Evolutionary conservation across 768 basidiomycete species (phyloP).

Genomic region (Panus rudis): DNA sequence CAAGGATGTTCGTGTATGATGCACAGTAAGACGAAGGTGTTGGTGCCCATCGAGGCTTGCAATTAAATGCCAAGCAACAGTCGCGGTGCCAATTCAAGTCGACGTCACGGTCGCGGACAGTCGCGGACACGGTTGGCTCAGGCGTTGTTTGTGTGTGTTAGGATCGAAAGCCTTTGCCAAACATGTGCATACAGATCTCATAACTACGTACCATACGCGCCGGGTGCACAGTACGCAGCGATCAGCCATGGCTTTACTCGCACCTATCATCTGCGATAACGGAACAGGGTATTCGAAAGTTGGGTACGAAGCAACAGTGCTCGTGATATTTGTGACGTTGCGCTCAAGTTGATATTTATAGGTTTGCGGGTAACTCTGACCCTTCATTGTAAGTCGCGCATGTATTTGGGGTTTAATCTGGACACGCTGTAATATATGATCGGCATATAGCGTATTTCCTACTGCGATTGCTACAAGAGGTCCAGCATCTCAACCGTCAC

Average conservation of each 20-base stretch:
- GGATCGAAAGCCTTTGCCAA: conserved; percentile 11
- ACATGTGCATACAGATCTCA: conserved; percentile 2
- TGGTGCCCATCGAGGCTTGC: too few relatives aligned
- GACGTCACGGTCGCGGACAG: conserved; percentile 2
- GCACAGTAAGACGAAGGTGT: too few relatives aligned
- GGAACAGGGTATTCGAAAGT: conserved; percentile 97
- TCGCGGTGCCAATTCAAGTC: too few relatives aligned
- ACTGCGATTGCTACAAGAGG: conserved; percentile 93
- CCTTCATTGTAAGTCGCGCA: conserved; percentile 90
- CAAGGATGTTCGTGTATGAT: too few relatives aligned
- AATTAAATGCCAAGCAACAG: too few relatives aligned
- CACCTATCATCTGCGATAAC: conserved; percentile 97
- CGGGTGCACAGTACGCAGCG: conserved; percentile 4
- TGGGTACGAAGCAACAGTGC: conserved; percentile 52
- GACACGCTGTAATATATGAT: too few relatives aligned
- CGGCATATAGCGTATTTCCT: conserved; percentile 73
- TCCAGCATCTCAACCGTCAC: conserved; percentile 47
- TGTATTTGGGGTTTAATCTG: too few relatives aligned
- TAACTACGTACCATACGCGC: conserved; percentile 7
- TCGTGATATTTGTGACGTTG: background rate
- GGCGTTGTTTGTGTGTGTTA: conserved; percentile 14
- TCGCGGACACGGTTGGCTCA: background rate
- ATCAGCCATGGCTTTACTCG: conserved; percentile 66
- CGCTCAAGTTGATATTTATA: conserved; percentile 23
- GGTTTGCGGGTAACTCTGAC: conserved; percentile 98